Conservation (phyloP, 2,329 filamentous ascomycete species). For the Penicillium glabrum region DNA sequence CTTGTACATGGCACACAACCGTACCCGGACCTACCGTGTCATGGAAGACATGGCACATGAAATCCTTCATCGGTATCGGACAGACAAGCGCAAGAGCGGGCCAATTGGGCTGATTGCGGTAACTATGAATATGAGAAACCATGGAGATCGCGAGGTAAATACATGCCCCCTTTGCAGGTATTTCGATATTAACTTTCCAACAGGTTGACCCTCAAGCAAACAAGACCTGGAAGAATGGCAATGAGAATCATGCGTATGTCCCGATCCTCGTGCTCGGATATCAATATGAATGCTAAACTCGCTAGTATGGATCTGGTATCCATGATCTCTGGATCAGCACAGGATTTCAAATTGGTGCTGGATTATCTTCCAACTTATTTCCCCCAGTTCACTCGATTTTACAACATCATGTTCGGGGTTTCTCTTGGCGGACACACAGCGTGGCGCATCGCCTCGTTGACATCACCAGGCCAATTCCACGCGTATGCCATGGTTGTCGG, state of each 20-base stretch:
- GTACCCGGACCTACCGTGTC: slow-evolving; percentile 1
- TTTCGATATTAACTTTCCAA: not conserved
- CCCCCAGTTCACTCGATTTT: not conserved
- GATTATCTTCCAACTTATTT: slow-evolving; percentile 3
- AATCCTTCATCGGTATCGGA: slow-evolving; percentile 1
- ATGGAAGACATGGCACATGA: slow-evolving; percentile 5
- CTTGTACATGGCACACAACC: slow-evolving; percentile 2
- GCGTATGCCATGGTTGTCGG: slow-evolving; percentile 1
- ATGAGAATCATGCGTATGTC: slow-evolving; percentile 3
- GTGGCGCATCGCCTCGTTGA: slow-evolving; percentile 1
- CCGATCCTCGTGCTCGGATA: not conserved
- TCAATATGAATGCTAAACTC: not conserved
- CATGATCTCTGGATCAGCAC: slow-evolving; percentile 1
- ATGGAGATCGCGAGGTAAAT: slow-evolving; percentile 2
- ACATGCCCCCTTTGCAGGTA: too few species aligned
- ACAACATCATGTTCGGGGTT: slow-evolving; percentile 1
- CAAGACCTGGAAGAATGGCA: slow-evolving; percentile 3
- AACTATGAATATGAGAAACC: slow-evolving; percentile 5
- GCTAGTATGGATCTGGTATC: slow-evolving; percentile 2
- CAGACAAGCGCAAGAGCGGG: not conserved
- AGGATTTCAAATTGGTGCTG: slow-evolving; percentile 3
- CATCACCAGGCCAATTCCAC: not conserved
- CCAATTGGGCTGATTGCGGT: not conserved
- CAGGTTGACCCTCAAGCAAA: slow-evolving; percentile 1
- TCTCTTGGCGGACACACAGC: slow-evolving; percentile 2